Evolutionary conservation across 2,329 filamentous ascomycete species (phyloP).

Genomic region (Stagonosporopsis chrysanthemi): DNA sequence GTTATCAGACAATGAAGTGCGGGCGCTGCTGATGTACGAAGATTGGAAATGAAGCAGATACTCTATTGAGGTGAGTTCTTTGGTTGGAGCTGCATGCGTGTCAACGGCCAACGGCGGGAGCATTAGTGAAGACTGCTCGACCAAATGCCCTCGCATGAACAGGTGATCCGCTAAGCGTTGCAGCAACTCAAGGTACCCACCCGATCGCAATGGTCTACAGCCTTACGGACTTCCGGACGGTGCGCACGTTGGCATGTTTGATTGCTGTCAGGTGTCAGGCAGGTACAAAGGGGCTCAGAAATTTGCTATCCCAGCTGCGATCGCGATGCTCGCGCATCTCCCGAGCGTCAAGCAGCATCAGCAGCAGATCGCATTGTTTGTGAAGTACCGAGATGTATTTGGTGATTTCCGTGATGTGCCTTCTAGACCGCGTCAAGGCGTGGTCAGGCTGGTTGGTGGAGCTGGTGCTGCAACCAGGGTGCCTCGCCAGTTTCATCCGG

Average conservation of each 20-base stretch:
- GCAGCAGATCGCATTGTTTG: constrained; percentile 8
- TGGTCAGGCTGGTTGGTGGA: constrained; percentile 30
- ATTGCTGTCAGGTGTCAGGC: constrained; percentile 4
- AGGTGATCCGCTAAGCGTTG: constrained; percentile 6
- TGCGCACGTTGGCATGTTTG: constrained; percentile 1
- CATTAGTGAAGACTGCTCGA: constrained; percentile 6
- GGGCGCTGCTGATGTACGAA: not conserved
- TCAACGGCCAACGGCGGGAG: not conserved
- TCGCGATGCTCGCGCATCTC: constrained; percentile 13
- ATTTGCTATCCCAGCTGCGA: constrained; percentile 1
- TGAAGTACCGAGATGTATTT: constrained; percentile 8
- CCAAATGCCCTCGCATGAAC: constrained; percentile 17
- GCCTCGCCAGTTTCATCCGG: constrained; percentile 30
- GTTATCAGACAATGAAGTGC: not conserved
- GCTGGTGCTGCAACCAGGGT: constrained; percentile 27
- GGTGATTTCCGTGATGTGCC: constrained; percentile 17
- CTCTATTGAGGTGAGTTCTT: not conserved
- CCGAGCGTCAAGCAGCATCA: constrained; percentile 3
- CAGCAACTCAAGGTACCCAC: constrained; percentile 6
- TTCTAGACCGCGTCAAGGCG: constrained; percentile 11
- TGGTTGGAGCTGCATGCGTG: not conserved
- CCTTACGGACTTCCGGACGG: not conserved
- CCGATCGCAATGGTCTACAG: not conserved
- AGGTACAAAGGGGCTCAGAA: constrained; percentile 3
- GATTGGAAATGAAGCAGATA: not conserved